A percentile compares a stretch with the other conserved stretches of the same genome.
Evolutionary conservation across 2,329 filamentous ascomycete species (phyloP).

Genomic region (Arachnomyces sp.): DNA sequence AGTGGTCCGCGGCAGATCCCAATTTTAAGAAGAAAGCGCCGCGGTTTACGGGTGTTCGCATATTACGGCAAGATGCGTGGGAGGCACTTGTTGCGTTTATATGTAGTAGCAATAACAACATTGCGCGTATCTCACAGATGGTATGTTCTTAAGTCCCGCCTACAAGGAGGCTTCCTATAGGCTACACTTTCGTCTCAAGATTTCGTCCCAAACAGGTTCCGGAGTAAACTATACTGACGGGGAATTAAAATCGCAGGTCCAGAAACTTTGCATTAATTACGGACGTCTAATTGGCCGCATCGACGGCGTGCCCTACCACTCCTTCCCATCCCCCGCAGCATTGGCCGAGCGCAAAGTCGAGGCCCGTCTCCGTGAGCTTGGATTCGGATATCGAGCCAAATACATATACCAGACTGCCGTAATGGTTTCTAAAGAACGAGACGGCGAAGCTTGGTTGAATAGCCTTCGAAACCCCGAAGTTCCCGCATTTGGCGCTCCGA

Average conservation of each 20-base stretch:
- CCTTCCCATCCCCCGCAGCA: conserved; percentile 70
- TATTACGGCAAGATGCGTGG: conserved; percentile 92
- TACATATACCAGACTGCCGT: conserved; percentile 82
- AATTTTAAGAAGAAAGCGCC: conserved; percentile 86
- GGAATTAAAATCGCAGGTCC: conserved; percentile 43
- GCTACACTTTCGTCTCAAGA: no score
- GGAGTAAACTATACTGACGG: no score
- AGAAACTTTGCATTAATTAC: conserved; percentile 82
- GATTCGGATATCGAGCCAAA: conserved; percentile 89
- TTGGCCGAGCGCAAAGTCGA: conserved; percentile 72
- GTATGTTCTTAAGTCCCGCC: conserved; percentile 35
- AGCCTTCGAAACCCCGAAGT: conserved; percentile 68
- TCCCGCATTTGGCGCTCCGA: conserved; percentile 47
- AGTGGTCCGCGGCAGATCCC: conserved; percentile 77
- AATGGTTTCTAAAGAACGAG: conserved; percentile 59
- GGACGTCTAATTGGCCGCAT: conserved; percentile 66
- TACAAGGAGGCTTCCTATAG: no score
- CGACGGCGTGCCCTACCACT: conserved; percentile 66
- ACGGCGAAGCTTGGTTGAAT: conserved; percentile 62
- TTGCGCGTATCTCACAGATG: conserved; percentile 91
- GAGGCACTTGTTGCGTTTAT: conserved; percentile 91
- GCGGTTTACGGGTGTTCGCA: conserved; percentile 81
- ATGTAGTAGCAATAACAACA: conserved; percentile 98
- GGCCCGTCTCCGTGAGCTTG: conserved; percentile 66
- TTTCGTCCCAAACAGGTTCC: no score